A percentile compares a stretch with the other conserved stretches of the same genome.
phyloP scores from a whole-genome alignment of 2,329 filamentous ascomycete species.

The Calonectria pseudoturangicola region DNA sequence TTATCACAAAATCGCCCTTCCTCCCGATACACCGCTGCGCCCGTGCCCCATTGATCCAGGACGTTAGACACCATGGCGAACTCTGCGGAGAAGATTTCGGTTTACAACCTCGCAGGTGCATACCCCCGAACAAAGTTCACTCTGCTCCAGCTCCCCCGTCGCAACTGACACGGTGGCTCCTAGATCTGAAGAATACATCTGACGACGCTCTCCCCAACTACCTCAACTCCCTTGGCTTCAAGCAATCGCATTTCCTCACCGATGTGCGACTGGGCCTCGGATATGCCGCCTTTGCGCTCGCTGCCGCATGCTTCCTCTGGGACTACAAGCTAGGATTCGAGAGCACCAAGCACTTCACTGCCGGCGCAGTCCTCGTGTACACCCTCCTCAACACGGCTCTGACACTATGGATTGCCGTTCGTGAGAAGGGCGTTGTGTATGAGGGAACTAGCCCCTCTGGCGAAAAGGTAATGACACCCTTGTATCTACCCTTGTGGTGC shows the following conservation, averaged over 20 bases:
- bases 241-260: constrained; percentile 85
- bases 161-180: constrained; percentile 54
- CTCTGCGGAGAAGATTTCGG: constrained; percentile 73
- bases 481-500: background rate
- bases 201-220: constrained; percentile 97
- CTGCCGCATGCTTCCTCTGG: constrained; percentile 89
- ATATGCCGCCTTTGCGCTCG: constrained; percentile 86
- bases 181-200: constrained; percentile 96
- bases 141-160: constrained; percentile 20
- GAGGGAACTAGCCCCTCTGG: constrained; percentile 81
- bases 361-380: constrained; percentile 86
- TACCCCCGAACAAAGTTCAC: constrained; percentile 9
- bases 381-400: constrained; percentile 85
- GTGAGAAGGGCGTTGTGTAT: constrained; percentile 90
- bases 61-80: constrained; percentile 57
- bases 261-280: constrained; percentile 90
- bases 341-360: constrained; percentile 86
- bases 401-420: constrained; percentile 88
- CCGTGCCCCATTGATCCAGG: background rate
- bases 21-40: constrained; percentile 28
- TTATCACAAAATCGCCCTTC: constrained; percentile 31
- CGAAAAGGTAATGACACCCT: constrained; percentile 74
- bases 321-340: constrained; percentile 96
- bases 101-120: constrained; percentile 80
- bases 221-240: constrained; percentile 90